These are phyloP conservation scores for Lentinula novae-zelandiae DNA, from an alignment of 1,284 basidiomycete genomes.

Conservation along the genomic window DNA sequence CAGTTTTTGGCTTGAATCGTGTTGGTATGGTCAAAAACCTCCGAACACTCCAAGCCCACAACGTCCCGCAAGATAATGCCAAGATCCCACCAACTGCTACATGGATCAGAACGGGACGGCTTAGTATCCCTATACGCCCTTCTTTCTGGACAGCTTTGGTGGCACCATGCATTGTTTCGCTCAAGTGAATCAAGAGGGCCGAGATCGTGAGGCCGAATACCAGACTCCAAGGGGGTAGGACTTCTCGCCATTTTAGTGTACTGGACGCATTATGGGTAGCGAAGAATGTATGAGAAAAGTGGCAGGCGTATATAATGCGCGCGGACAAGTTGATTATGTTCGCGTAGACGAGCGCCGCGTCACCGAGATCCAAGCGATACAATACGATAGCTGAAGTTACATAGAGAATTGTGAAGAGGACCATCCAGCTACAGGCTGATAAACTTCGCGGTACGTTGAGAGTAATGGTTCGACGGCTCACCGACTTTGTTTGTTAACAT, in stretches of 20 bases:
- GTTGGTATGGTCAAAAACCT: conserved; percentile 17
- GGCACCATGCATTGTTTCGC: conserved; percentile 22
- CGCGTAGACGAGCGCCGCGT: conserved; percentile 72
- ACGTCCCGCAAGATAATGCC: conserved; percentile 34
- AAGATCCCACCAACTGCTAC: conserved; percentile 37
- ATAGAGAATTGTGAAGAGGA: conserved; percentile 61
- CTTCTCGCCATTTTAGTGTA: conserved; percentile 22
- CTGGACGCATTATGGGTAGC: conserved; percentile 19
- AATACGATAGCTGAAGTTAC: conserved; percentile 49
- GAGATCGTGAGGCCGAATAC: conserved; percentile 28
- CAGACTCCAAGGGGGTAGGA: conserved; percentile 32
- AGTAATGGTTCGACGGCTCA: conserved; percentile 26
- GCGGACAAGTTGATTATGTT: conserved; percentile 65
- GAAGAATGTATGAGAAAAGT: conserved; percentile 37
- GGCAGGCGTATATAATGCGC: conserved; percentile 50
- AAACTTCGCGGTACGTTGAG: conserved; percentile 2
- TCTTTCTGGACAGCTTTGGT: conserved; percentile 20
- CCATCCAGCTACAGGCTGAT: conserved; percentile 53
- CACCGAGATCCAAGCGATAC: conserved; percentile 51
- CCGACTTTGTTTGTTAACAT: conserved; percentile 65
- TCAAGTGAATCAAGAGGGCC: conserved; percentile 23
- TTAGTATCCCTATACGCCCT: conserved; percentile 28
- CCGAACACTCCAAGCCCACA: conserved; percentile 44
- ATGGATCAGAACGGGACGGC: conserved; percentile 32
- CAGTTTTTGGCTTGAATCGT: not conserved